Base-by-base conservation (phyloP, 768 basidiomycete genomes). In the Auriculariales sp. region DNA sequence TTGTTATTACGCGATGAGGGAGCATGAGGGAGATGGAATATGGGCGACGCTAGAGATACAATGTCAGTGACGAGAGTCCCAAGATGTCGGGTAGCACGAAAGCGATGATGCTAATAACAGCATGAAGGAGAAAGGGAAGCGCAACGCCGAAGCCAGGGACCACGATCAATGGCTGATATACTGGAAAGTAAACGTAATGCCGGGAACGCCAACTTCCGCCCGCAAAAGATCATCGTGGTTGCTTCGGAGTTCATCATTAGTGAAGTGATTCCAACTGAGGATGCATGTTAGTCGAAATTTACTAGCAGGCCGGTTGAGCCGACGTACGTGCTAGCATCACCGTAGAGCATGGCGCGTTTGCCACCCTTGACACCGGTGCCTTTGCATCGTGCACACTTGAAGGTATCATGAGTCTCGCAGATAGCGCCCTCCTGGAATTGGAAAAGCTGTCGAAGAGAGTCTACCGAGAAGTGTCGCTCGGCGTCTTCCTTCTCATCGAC, bases 401-500 rank as follows among this genome's bases (percentile, higher is more conserved):
- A 98, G 6, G 91, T 93, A 60, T 98, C 94, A 58, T 99, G 95
- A 29, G 95, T 98, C 61, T 98, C 91, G 57, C 86, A 90, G 9
- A 79, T 62, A 4, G 91, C 93, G 44, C 77, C 67, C 56, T 91
- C 82, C 50, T 93, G 91, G 69, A 92, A 93, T 30, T 77, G 70
- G 72, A 99, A 99, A 35, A 99, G 70, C 61, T 97, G 84, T 34
- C 91, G 74, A 27, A 99, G 76, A 15, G 84, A 71, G 57, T 97
- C 91, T 47, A 83, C 60, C 3, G 91, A 90, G 68, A 97, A 99
- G 65, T 98, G 94, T 6, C 94, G 81, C 57, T 94, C 93, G 0
- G 88, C 77, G 58, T 94, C 89, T 67, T 94, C 88, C 58, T 91
- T 92, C 64, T 94, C 91, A 58, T 99, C 94, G 17, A 99, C 93